Conservation (phyloP, 768 basidiomycete genomes). For the Russula sp. region DNA sequence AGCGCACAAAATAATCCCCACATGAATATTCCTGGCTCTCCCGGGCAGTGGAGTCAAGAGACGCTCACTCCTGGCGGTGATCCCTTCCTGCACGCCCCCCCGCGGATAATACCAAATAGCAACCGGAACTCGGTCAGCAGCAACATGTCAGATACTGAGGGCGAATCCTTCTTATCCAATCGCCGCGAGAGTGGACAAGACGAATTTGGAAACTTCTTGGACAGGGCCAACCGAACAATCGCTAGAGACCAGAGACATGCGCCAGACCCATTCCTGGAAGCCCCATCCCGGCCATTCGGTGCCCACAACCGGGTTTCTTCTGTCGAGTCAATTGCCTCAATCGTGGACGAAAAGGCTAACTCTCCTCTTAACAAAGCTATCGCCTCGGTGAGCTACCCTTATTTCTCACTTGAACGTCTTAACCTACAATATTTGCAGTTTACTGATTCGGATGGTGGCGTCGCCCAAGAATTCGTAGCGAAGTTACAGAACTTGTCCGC, state of each 20-base stretch:
- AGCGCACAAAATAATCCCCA: slow-evolving; percentile 44
- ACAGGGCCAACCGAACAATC: slow-evolving; percentile 78
- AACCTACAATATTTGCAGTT: slow-evolving; percentile 45
- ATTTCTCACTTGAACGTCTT: slow-evolving; percentile 10
- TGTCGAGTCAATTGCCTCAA: slow-evolving; percentile 87
- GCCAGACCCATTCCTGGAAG: slow-evolving; percentile 84
- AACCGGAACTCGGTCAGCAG: slow-evolving; percentile 34
- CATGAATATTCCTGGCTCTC: slow-evolving; percentile 44
- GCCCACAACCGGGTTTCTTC: slow-evolving; percentile 73
- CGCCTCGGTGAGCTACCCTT: slow-evolving; percentile 54
- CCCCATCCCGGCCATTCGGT: slow-evolving; percentile 73
- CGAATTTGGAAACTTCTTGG: slow-evolving; percentile 74
- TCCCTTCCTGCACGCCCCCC: slow-evolving; percentile 35
- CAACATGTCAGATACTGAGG: slow-evolving; percentile 52
- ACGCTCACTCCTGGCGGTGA: slow-evolving; percentile 46
- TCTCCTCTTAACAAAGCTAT: slow-evolving; percentile 94
- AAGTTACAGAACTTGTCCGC: slow-evolving; percentile 72
- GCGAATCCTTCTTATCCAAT: slow-evolving; percentile 48
- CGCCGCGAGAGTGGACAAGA: slow-evolving; percentile 31
- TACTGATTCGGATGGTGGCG: slow-evolving; percentile 90
- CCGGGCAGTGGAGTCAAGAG: slow-evolving; percentile 59
- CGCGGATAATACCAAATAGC: slow-evolving; percentile 30
- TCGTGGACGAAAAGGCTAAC: slow-evolving; percentile 85
- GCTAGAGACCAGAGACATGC: slow-evolving; percentile 70
- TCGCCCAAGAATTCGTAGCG: slow-evolving; percentile 83